Evolutionary conservation across 2,329 filamentous ascomycete genomes (phyloP), one percentile per base, ranked within the genome.

Genomic region (Elsinoe arachidis): DNA sequence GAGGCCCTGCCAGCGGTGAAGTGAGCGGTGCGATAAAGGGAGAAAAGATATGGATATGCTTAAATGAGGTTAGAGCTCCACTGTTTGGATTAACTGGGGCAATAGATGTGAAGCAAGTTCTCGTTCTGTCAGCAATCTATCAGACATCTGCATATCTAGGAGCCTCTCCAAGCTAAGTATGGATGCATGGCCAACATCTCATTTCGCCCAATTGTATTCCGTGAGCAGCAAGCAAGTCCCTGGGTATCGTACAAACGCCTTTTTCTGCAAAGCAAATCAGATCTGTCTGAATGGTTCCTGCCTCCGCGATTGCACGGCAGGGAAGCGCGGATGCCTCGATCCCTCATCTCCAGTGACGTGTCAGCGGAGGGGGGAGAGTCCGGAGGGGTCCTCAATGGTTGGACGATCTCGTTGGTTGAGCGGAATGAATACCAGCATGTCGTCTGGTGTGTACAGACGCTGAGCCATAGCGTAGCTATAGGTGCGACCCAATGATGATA

Each of bases 171-270:
- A 19, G 39, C 39, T 30, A 9, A 30, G 26, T 30, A 9, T 30
- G 5, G 26, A 30, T 30, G 15, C n/a, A 23, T 26, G 12, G 6
- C 41, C n/a, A 15, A 19, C 2, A 12, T 21, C 5, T 23, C 19
- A 23, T 6, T 46, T 5, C 21, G 15, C 41, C 41, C 15, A 23
- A 46, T 7, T 4, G 41, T 21, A 15, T 3, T 21, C 4, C 41
- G 15, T 19, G 14, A 39, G 17, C 14, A 21, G n/a, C n/a, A 37
- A 38, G 33, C 33, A 26, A 53, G 14, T 23, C 26, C 49, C 17
- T 37, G 34, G 49, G 49, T 53, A 53, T 53, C 19, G 49, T 53
- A 53, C 49, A 53, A 53, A 53, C 33, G 49, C 49, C 49, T 38
- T 6, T 51, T 35, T 26, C 37, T 35, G 26, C 30, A 51, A 21